Percentiles rank a stretch among this genome's conserved stretches.
These are phyloP conservation scores for Saccharum spontaneum DNA, from an alignment of 176 grass and related monocot species.

Conservation along the genomic window DNA sequence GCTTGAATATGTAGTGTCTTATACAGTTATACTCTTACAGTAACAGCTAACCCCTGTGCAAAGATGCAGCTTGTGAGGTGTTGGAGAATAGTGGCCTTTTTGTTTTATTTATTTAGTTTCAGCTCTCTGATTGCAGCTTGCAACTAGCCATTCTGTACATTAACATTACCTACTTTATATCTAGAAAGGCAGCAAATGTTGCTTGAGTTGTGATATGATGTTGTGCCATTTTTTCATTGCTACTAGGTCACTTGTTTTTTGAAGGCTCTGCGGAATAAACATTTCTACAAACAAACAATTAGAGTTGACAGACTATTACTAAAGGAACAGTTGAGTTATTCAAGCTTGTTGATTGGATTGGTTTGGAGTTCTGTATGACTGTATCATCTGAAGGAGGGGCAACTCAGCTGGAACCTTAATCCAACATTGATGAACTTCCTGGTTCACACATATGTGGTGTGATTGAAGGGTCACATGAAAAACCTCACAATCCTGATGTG, in stretches of 20 bases:
- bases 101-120: too few relatives aligned
- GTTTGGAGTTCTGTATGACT: too few relatives aligned
- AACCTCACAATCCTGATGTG: neutral
- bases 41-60: too few relatives aligned
- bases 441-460: conserved; percentile 19
- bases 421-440: too few relatives aligned
- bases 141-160: neutral
- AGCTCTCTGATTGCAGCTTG: too few relatives aligned
- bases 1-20: too few relatives aligned
- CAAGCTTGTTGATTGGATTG: conserved; percentile 39
- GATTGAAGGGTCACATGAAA: conserved; percentile 12
- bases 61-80: too few relatives aligned
- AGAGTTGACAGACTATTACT: conserved; percentile 57
- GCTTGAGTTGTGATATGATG: neutral
- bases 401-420: too few relatives aligned
- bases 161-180: neutral
- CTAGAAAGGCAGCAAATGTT: neutral
- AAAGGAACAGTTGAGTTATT: conserved; percentile 40
- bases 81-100: too few relatives aligned
- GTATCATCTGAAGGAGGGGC: too few relatives aligned
- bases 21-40: too few relatives aligned
- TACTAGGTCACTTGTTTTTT: conserved; percentile 50
- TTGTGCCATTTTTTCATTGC: neutral
- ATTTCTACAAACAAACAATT: conserved; percentile 90
- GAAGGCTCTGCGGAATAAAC: conserved; percentile 70